Conservation (phyloP, 306 rosid genomes). For the Albizia julibrissin region DNA sequence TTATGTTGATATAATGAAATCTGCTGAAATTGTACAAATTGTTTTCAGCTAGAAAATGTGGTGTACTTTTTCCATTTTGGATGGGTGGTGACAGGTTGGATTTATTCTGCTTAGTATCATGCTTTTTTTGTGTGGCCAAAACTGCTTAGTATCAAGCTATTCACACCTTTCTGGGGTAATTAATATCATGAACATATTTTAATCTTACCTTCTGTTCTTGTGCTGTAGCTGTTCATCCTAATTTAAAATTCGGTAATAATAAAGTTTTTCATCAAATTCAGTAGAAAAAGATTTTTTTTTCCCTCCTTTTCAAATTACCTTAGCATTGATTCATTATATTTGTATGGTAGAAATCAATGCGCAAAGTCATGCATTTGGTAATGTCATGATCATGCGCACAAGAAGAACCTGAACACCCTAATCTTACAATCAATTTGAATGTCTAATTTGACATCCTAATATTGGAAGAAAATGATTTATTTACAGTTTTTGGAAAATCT, state of each 20-base stretch:
- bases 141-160: neutral
- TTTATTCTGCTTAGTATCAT: neutral
- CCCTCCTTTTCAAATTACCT: neutral
- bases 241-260: neutral
- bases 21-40: neutral
- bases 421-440: neutral
- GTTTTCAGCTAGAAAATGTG: neutral
- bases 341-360: neutral
- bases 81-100: neutral
- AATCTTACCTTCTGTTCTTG: neutral
- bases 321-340: neutral
- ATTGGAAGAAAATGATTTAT: neutral
- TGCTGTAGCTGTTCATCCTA: neutral
- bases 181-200: neutral
- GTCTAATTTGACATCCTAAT: neutral
- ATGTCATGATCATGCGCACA: neutral
- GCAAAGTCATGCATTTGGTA: neutral
- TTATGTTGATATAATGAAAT: neutral
- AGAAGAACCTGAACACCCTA: neutral
- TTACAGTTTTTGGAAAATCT: neutral
- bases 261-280: neutral
- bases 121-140: too few relatives aligned
- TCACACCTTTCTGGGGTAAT: neutral
- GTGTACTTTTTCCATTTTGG: neutral
- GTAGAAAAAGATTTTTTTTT: neutral